phyloP scores from a whole-genome alignment of 1,284 basidiomycete species.

The Stygiomarasmius scandens region DNA sequence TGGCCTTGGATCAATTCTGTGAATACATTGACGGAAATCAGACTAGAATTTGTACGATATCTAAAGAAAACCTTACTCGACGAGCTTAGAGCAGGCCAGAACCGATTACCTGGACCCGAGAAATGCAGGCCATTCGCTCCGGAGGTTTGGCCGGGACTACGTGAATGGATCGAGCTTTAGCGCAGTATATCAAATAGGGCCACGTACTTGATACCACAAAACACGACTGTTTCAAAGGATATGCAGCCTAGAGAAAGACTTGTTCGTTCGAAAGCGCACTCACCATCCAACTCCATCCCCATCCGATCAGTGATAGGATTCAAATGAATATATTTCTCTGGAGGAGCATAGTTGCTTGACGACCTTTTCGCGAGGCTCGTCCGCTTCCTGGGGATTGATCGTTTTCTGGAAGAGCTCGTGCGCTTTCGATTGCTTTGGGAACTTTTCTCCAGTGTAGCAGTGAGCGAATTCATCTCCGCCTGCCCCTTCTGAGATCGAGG shows the following conservation, averaged over 20 bases:
- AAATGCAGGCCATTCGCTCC: not conserved
- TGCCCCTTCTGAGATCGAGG: too few relatives aligned
- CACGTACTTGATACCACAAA: slow-evolving; percentile 12
- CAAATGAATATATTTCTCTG: slow-evolving; percentile 9
- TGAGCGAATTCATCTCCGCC: too few relatives aligned
- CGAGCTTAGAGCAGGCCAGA: not conserved
- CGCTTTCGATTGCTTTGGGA: too few relatives aligned
- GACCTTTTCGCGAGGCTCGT: too few relatives aligned
- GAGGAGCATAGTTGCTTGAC: slow-evolving; percentile 2
- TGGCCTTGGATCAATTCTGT: not conserved
- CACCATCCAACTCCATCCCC: slow-evolving; percentile 3
- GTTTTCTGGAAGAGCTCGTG: too few relatives aligned
- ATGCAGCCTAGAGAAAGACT: too few relatives aligned
- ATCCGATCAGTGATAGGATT: slow-evolving; percentile 5
- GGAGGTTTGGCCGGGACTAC: not conserved
- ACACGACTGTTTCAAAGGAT: not conserved
- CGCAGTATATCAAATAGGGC: not conserved
- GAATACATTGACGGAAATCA: too few relatives aligned
- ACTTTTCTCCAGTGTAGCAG: too few relatives aligned
- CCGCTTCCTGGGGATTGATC: too few relatives aligned
- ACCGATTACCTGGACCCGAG: slow-evolving; percentile 2
- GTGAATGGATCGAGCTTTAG: not conserved
- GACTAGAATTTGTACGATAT: too few relatives aligned
- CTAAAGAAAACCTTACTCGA: not conserved
- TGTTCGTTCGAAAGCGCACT: too few relatives aligned